phyloP scores from a whole-genome alignment of 176 grass and related monocot species.

The Rhipidocladum racemiflorum region DNA sequence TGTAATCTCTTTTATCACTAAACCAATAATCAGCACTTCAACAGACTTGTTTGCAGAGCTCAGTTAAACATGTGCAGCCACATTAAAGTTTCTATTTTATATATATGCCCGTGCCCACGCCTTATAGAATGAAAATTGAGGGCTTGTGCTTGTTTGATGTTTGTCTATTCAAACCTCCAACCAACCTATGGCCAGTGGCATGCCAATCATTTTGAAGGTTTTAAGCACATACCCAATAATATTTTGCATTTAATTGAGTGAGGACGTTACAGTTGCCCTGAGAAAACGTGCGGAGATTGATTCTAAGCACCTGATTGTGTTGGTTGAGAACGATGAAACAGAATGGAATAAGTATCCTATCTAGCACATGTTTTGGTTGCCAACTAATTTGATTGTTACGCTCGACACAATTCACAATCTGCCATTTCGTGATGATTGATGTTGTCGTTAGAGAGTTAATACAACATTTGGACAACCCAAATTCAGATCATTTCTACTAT shows the following conservation, averaged over 20 bases:
- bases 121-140: background rate
- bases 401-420: too few species aligned
- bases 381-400: too few species aligned
- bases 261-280: conserved; percentile 79
- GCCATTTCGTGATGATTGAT: too few species aligned
- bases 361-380: too few species aligned
- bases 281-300: conserved; percentile 94
- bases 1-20: conserved; percentile 14
- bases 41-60: background rate
- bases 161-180: conserved; percentile 4
- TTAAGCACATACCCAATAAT: conserved; percentile 20
- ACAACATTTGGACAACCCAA: too few species aligned
- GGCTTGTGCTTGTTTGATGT: background rate
- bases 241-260: conserved; percentile 61
- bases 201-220: background rate
- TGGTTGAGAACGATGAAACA: conserved; percentile 69
- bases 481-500: too few species aligned
- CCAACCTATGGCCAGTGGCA: background rate
- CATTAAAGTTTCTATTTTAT: background rate
- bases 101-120: background rate
- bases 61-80: background rate
- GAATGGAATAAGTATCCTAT: conserved; percentile 72
- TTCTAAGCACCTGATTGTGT: conserved; percentile 63
- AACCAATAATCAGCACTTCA: background rate
- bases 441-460: too few species aligned